Percentiles rank a stretch among this genome's conserved stretches.
Conservation (phyloP, 2,329 filamentous ascomycete genomes). For the Penicillium vulpinum region DNA sequence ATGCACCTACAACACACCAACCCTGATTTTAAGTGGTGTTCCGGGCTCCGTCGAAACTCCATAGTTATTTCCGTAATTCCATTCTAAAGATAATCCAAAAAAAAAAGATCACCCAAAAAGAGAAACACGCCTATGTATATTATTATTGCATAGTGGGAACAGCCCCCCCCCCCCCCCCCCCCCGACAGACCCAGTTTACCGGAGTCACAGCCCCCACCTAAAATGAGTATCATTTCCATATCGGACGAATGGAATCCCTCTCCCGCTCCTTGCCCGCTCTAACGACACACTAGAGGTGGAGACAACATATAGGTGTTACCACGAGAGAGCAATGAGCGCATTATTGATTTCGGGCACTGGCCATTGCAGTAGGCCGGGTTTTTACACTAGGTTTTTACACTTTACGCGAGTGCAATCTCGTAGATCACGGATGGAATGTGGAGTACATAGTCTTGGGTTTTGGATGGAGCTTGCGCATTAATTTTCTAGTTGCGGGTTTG, state of each 20-base stretch:
- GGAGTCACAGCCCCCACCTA: not conserved
- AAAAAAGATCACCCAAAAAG: not conserved
- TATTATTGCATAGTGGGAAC: constrained; percentile 1
- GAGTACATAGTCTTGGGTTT: not conserved
- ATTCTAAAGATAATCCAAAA: not conserved
- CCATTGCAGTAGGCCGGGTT: not conserved
- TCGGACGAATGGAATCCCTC: constrained; percentile 2
- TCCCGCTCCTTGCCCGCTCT: constrained; percentile 2
- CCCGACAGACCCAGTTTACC: not conserved
- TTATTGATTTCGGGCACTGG: constrained; percentile 9
- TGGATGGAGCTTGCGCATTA: not conserved
- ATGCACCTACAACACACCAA: not conserved
- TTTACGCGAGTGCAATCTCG: constrained; percentile 1
- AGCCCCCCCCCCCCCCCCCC: no score
- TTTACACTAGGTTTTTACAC: constrained; percentile 5
- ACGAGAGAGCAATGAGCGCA: not conserved
- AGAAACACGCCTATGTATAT: not conserved
- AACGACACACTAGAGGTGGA: not conserved
- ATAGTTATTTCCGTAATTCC: not conserved
- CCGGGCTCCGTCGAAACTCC: not conserved
- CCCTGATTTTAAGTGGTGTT: not conserved
- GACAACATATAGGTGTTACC: not conserved
- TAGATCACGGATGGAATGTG: constrained; percentile 7
- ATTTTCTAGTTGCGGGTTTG: not conserved
- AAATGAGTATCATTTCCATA: constrained; percentile 5